These are phyloP conservation scores for Paraphoma sp. DNA, from an alignment of 2,329 filamentous ascomycete species.

Conservation along the genomic window DNA sequence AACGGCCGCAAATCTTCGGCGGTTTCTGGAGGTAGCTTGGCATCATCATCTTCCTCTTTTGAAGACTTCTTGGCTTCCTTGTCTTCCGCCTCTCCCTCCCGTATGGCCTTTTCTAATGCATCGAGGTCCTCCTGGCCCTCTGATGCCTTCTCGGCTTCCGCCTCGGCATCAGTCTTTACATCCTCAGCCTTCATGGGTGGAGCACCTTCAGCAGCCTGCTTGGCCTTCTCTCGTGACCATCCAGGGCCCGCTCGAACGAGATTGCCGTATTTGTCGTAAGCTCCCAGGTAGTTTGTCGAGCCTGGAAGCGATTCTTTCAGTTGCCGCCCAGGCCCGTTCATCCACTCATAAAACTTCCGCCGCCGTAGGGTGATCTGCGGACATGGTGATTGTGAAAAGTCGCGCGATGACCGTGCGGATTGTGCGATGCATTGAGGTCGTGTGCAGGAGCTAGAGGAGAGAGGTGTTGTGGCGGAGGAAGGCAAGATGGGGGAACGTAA, in stretches of 20 bases:
- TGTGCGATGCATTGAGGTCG: constrained; percentile 33
- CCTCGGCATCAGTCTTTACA: constrained; percentile 8
- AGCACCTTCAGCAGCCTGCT: constrained; percentile 14
- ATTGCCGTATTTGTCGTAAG: constrained; percentile 59
- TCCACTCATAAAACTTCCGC: constrained; percentile 65
- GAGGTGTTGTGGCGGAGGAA: constrained; percentile 22
- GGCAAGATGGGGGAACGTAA: constrained; percentile 39
- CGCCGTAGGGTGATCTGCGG: constrained; percentile 57
- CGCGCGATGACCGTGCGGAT: constrained; percentile 32
- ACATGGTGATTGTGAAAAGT: constrained; percentile 47
- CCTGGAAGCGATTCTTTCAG: constrained; percentile 57
- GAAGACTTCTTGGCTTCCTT: constrained; percentile 17
- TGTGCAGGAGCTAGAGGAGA: constrained; percentile 22
- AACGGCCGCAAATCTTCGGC: constrained; percentile 64
- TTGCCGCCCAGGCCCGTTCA: constrained; percentile 60
- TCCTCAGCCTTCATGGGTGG: constrained; percentile 6
- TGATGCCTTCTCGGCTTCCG: constrained; percentile 19
- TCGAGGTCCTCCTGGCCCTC: constrained; percentile 39
- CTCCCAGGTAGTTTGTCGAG: constrained; percentile 63
- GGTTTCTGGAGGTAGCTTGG: constrained; percentile 38
- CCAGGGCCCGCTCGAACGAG: constrained; percentile 49
- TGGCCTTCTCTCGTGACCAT: constrained; percentile 25
- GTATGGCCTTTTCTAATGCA: constrained; percentile 33
- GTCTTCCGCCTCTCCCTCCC: constrained; percentile 24
- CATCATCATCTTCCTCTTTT: constrained; percentile 21